Evolutionary conservation across 1,284 basidiomycete species (phyloP), one percentile per base, ranked within the genome.

Genomic region (Lignosus rhinocerotis): DNA sequence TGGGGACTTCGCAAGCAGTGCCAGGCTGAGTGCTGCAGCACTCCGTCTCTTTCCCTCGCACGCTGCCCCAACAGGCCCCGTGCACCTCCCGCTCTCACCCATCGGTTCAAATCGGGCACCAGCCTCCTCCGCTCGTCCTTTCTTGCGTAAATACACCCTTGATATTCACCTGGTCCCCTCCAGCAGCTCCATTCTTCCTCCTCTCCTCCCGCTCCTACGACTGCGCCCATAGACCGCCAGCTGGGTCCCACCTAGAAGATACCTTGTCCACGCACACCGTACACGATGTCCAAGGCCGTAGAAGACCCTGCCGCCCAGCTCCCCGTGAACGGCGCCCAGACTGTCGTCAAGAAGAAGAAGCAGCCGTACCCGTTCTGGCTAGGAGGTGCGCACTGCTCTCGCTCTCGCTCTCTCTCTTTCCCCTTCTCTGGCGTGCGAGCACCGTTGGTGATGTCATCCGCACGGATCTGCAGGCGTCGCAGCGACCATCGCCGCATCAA

Each of bases 351-450:
- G 6, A 65, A 63, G 51, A 78, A 76, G 71, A 89, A 88, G 78
- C 76, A 85, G 73, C 88, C 88, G 14, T 89, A 93, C 75, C 90
- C 90, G 17, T 90, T 92, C 75, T 93, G 87, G 86, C 78, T 93
- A 11, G 90, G 90, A 74, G 89, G 90, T 87, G 55, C 65, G 80
- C 75, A 8, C 38, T 42, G 25, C n/a, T 6, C 8, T 17, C 8
- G 2, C n/a, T 12, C 10, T 38, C 11, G 3, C 6, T 2, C 16
- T 11, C 41, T 43, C 4, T 11, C 3, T n/a, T 3, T 14, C 4
- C 6, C 3, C 11, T 3, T 14, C 12, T 8, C 9, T 9, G 31
- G 31, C 9, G 10, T 25, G 12, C 36, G 38, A 17, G 9, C 48
- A 10, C 21, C 16, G 12, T 32, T 31, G 36, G 43, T 58, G 52